These are phyloP conservation scores for Erysiphe pulchra DNA, from an alignment of 2,329 filamentous ascomycete genomes.

Conservation along the genomic window DNA sequence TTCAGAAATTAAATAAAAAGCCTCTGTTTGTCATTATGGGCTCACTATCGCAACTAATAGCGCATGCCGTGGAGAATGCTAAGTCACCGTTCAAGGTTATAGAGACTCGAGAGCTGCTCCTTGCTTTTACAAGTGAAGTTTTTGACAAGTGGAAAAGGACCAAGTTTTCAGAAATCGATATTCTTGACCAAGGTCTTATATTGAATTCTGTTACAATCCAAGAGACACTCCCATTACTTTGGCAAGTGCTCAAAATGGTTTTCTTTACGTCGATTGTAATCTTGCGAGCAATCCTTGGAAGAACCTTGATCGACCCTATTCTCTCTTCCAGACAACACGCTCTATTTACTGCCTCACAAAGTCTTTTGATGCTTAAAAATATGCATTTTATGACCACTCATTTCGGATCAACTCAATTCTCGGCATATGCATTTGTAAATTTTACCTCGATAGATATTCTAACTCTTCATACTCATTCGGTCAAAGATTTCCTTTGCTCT, in stretches of 20 bases:
- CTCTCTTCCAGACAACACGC: slow-evolving; percentile 26
- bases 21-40: slow-evolving; percentile 35
- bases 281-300: slow-evolving; percentile 29
- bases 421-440: slow-evolving; percentile 44
- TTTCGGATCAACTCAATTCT: slow-evolving; percentile 35
- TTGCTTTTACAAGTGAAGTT: slow-evolving; percentile 19
- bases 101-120: slow-evolving; percentile 25
- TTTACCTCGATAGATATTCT: slow-evolving; percentile 44
- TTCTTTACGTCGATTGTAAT: slow-evolving; percentile 39
- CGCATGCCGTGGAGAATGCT: slow-evolving; percentile 32
- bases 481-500: slow-evolving; percentile 27
- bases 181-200: slow-evolving; percentile 29
- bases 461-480: slow-evolving; percentile 29
- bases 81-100: slow-evolving; percentile 18
- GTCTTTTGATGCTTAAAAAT: slow-evolving; percentile 35
- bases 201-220: slow-evolving; percentile 30
- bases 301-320: slow-evolving; percentile 27
- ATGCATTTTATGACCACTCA: slow-evolving; percentile 45
- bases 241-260: slow-evolving; percentile 36
- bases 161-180: slow-evolving; percentile 39
- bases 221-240: slow-evolving; percentile 33
- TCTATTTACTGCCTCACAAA: slow-evolving; percentile 32
- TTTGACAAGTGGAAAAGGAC: slow-evolving; percentile 41
- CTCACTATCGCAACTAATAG: slow-evolving; percentile 33
- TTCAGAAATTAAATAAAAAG: slow-evolving; percentile 27